These are phyloP conservation scores for Talaromyces sp. DNA, from an alignment of 2,329 filamentous ascomycete genomes.

Conservation along the genomic window DNA sequence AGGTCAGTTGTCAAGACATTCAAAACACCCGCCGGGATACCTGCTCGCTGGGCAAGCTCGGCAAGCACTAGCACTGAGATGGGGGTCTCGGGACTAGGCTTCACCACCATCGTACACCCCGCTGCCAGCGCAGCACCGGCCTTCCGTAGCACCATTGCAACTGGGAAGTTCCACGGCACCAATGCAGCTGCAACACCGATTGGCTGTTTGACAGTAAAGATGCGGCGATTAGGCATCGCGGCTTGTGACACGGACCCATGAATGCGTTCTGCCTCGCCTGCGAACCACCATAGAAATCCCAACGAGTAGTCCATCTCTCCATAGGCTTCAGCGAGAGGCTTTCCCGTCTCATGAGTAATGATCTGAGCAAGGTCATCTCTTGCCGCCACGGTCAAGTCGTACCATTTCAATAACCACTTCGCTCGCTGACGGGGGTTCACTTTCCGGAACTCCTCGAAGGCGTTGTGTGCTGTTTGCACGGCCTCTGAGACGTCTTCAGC, in stretches of 20 bases:
- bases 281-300: constrained; percentile 61
- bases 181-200: constrained; percentile 69
- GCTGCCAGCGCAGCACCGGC: constrained; percentile 69
- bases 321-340: constrained; percentile 57
- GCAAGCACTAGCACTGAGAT: constrained; percentile 59
- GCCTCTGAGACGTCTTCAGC: constrained; percentile 64
- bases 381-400: constrained; percentile 64
- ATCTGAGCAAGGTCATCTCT: constrained; percentile 65
- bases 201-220: constrained; percentile 75
- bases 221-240: constrained; percentile 63
- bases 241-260: constrained; percentile 63
- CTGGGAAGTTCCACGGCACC: constrained; percentile 74
- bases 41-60: constrained; percentile 56
- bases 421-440: constrained; percentile 63
- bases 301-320: constrained; percentile 61
- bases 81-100: constrained; percentile 70
- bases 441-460: constrained; percentile 63
- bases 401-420: constrained; percentile 66
- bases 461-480: constrained; percentile 61
- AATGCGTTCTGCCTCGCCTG: constrained; percentile 64
- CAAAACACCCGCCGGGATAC: constrained; percentile 62
- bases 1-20: constrained; percentile 61
- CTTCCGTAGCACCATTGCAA: constrained; percentile 70
- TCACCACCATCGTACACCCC: constrained; percentile 73
- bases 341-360: constrained; percentile 64